Evolutionary conservation across 2,329 filamentous ascomycete species (phyloP), one percentile per base, ranked within the genome.

Genomic region (Celoporthe dispersa): DNA sequence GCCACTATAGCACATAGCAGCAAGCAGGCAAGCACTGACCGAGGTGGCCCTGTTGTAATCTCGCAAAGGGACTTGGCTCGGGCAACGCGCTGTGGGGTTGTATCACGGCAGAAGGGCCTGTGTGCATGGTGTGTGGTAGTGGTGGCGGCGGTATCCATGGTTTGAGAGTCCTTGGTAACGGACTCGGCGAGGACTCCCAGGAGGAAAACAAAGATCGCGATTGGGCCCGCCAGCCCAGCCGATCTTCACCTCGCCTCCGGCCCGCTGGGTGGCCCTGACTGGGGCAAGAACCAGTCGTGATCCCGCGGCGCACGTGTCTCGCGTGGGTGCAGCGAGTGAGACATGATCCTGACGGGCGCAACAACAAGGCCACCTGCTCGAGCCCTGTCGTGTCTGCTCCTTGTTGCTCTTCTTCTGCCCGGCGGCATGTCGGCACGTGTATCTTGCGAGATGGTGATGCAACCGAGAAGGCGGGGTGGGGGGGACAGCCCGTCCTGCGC

Each of bases 251-350:
- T 60, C 57, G 57, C 33, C 57, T 60, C 57, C 57, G 31, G 57
- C 33, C 57, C 57, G 57, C 57, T 60, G 57, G 57, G 57, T 60
- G 25, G 53, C 53, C 53, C 53, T 31, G 53, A 31, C 53, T 31
- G 33, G 53, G 28, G n/a, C n/a, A 57, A 31, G 25, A 57, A 33
- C 53, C 53, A 31, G 53, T 16, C 53, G 25, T 57, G 53, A 57
- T 19, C 25, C 25, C 12, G 25, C 53, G 28, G 33, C 25, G 33
- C 57, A 37, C 31, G 57, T 35, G 57, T 60, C 31, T 33, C 57
- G 57, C 57, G 57, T 35, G 57, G 7, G 12, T 37, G 57, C 33
- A 60, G 37, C 33, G 19, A 37, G 33, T 37, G 57, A 60, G 31
- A 60, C 57, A 33, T 33, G 53, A 33, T 12, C 19, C 3, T 33